Base-by-base conservation (phyloP, 164 flowering plant genomes). In the Platanus orientalis region DNA sequence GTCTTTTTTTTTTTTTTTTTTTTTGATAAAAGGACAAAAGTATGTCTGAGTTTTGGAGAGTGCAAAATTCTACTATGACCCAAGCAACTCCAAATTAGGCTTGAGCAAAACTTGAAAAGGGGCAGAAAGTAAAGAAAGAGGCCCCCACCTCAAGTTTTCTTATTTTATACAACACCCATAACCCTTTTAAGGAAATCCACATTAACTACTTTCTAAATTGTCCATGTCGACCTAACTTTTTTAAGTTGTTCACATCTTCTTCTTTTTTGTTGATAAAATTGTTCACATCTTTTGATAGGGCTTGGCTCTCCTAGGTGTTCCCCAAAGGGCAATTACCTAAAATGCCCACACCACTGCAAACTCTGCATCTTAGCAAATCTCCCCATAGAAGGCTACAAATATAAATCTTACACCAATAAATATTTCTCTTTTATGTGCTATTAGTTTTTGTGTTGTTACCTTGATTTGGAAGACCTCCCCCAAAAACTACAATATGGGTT, bases 1-100 rank as follows among this genome's bases (percentile, higher is more conserved):
- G 77, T n/a, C n/a, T n/a, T n/a, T n/a, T n/a, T n/a, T n/a, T n/a
- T n/a, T n/a, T n/a, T n/a, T n/a, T n/a, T n/a, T n/a, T n/a, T n/a
- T n/a, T n/a, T n/a, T n/a, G n/a, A n/a, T n/a, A n/a, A n/a, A n/a
- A n/a, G n/a, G n/a, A n/a, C n/a, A n/a, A n/a, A n/a, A n/a, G n/a
- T n/a, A n/a, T n/a, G n/a, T 66, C 63, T 64, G 19, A 4, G 73
- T 75, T 71, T 82, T 68, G 82, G 73, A 62, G 74, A 69, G 84
- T 77, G 80, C 80, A 59, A 17, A 75, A 77, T 69, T 75, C 78
- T 44, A 24, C 32, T 54, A 54, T 67, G 64, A 61, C 73, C 69
- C 39, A 71, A 69, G 63, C 57, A 29, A 57, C 29, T 26, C 50
- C 54, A 28, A 51, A 7, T 64, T 16, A 45, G 66, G 52, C 49